Conservation (phyloP, 768 basidiomycete species). For the Cyclocybe cylindracea region DNA sequence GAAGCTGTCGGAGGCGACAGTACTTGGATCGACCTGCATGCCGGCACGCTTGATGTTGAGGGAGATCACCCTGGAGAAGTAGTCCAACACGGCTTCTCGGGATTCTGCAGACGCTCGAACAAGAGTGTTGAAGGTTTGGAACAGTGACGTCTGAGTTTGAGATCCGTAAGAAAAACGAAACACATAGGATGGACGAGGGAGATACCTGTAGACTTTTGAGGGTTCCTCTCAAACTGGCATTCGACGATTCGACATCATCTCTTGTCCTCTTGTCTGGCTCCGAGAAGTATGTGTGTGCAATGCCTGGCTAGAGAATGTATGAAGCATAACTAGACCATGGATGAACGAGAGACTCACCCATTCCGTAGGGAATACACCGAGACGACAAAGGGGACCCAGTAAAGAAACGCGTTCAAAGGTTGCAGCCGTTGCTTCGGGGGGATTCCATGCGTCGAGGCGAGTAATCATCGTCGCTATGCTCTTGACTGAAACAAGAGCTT, state of each 20-base stretch:
- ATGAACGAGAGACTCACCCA: constrained; percentile 58
- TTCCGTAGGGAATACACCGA: constrained; percentile 87
- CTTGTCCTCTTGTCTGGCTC: constrained; percentile 76
- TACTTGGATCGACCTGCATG: constrained; percentile 88
- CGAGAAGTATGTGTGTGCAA: constrained; percentile 82
- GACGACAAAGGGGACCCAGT: constrained; percentile 80
- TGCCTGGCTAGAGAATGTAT: constrained; percentile 55
- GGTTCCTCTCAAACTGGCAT: constrained; percentile 83
- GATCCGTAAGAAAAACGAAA: not conserved
- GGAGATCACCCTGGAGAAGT: constrained; percentile 72
- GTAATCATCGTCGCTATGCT: constrained; percentile 82
- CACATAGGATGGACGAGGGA: not conserved
- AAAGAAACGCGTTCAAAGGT: constrained; percentile 68
- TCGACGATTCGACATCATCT: constrained; percentile 80
- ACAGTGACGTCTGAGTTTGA: constrained; percentile 55
- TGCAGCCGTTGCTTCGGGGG: constrained; percentile 53
- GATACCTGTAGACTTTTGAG: constrained; percentile 80
- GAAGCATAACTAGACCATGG: constrained; percentile 3
- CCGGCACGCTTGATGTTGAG: constrained; percentile 87
- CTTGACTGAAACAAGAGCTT: constrained; percentile 80
- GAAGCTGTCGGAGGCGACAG: constrained; percentile 89
- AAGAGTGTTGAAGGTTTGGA: constrained; percentile 86
- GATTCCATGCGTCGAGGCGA: constrained; percentile 73
- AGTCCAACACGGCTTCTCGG: constrained; percentile 80
- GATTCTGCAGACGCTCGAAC: constrained; percentile 79